Base-by-base conservation (phyloP, 352 stramenopile genomes). In the Thalassiosira mediterranea region DNA sequence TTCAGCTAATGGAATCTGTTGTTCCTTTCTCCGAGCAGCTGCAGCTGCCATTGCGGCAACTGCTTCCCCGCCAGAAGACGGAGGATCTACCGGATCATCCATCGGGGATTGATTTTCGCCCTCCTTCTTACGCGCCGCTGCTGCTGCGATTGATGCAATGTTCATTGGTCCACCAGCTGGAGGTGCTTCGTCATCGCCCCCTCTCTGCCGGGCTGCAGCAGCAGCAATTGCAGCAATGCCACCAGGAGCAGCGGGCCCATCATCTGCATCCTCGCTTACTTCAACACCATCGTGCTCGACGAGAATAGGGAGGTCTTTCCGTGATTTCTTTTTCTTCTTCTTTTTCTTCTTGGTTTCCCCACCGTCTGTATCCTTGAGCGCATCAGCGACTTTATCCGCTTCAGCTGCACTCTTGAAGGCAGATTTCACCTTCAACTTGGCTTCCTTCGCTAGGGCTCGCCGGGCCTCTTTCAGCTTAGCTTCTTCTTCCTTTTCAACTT, bases 401-500 rank as follows among this genome's bases (percentile, higher is more conserved):
- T 34, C 57, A n/a, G 31, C 54, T 54, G 47, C 67, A 53, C 42
- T 60, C 29, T 70, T 76, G 28, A 67, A 65, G 13, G 65, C 65
- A 40, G 67, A 69, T 68, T 69, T 73, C 19, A 79, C 70, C 61
- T 65, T 72, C 53, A 69, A 25, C 53, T 69, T 79, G 2, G 70
- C 70, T 69, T 79, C 46, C 54, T 79, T 73, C 10, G 70, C 70
- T 23, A 79, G 61, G 28, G 29, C 32, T 32, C 53, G 60, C 13
- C 70, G 53, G 25, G 61, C 61, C 54, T 54, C 42, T 54, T 69
- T 79, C 25, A 69, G 29, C 23, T 72, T 72, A 15, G 51, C 49
- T 51, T 72, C 51, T 72, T 91, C 83, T 7, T 80, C 76, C 26
- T 77, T 85, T 58, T 89, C 77, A 38, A 90, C 74, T 40, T 80